A percentile compares a stretch with the other conserved stretches of the same genome.
phyloP scores from a whole-genome alignment of 2,329 filamentous ascomycete species.

The Paracorniculantispora psalliotae region DNA sequence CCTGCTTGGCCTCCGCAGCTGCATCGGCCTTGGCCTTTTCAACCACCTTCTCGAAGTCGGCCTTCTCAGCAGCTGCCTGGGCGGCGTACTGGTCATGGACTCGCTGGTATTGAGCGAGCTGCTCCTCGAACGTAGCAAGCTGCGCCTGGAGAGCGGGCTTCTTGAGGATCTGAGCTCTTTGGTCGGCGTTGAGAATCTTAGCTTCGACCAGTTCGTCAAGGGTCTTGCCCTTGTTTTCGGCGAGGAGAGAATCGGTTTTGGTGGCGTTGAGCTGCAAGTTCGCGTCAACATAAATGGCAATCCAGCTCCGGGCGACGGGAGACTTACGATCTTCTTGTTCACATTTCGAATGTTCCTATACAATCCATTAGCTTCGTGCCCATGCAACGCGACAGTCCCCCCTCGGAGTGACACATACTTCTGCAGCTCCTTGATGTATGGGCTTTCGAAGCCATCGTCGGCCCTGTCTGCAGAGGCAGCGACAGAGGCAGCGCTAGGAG shows the following conservation, averaged over 20 bases:
- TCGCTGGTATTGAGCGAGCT: slow-evolving; percentile 69
- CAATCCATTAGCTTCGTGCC: neutral
- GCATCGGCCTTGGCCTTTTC: slow-evolving; percentile 52
- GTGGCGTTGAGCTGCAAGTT: slow-evolving; percentile 58
- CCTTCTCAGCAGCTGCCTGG: slow-evolving; percentile 53
- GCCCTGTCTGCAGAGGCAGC: slow-evolving; percentile 48
- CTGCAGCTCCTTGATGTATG: slow-evolving; percentile 81
- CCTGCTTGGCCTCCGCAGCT: slow-evolving; percentile 48
- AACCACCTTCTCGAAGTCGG: slow-evolving; percentile 54
- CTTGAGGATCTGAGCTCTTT: slow-evolving; percentile 72
- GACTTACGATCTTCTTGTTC: slow-evolving; percentile 86
- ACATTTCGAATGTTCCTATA: slow-evolving; percentile 81
- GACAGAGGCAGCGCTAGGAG: slow-evolving; percentile 42
- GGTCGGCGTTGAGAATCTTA: slow-evolving; percentile 75
- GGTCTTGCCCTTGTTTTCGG: slow-evolving; percentile 63
- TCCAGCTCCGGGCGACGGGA: slow-evolving; percentile 12
- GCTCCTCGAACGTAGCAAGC: slow-evolving; percentile 66
- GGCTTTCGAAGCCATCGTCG: slow-evolving; percentile 63
- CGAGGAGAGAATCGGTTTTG: slow-evolving; percentile 66
- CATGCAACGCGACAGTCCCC: neutral
- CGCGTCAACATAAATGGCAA: neutral
- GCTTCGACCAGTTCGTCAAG: slow-evolving; percentile 67
- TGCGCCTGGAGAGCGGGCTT: slow-evolving; percentile 67
- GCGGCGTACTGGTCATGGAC: slow-evolving; percentile 66
- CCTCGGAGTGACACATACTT: slow-evolving; percentile 58